Conservation (phyloP, 2,329 filamentous ascomycete species). For the Aspergillus proliferans region DNA sequence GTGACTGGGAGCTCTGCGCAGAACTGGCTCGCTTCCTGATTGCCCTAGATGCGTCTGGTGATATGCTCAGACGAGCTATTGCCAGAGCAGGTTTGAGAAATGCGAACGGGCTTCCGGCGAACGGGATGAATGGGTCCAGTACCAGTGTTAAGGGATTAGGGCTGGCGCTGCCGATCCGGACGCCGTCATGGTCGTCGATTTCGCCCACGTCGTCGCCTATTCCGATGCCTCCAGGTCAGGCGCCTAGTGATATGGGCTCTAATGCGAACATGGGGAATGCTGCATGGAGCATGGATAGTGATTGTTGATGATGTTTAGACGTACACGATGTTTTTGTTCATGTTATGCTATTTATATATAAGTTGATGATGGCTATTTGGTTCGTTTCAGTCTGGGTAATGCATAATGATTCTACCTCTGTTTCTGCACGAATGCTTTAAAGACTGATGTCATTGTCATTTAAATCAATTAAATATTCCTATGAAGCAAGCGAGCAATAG, state of each 20-base stretch:
- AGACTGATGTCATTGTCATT: too few species aligned
- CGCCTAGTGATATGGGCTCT: constrained; percentile 5
- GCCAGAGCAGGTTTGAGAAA: constrained; percentile 33
- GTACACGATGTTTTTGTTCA: background rate
- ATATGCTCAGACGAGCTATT: constrained; percentile 55
- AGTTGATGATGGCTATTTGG: background rate
- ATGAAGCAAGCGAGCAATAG: too few species aligned
- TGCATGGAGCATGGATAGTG: background rate
- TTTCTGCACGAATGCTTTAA: too few species aligned
- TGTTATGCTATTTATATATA: background rate
- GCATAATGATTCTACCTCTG: too few species aligned
- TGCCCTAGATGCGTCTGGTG: constrained; percentile 80
- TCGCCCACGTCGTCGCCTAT: constrained; percentile 25
- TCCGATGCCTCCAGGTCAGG: constrained; percentile 5
- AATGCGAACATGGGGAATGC: background rate
- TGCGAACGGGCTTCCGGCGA: constrained; percentile 5
- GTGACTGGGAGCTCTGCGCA: constrained; percentile 92
- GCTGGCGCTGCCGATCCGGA: constrained; percentile 23
- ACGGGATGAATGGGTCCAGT: constrained; percentile 18
- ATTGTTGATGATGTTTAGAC: background rate
- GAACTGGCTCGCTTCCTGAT: constrained; percentile 93
- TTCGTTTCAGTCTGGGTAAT: background rate
- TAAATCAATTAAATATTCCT: too few species aligned
- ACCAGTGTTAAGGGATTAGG: constrained; percentile 30
- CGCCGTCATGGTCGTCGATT: constrained; percentile 27